These are phyloP conservation scores for Phytopythium ostracodes DNA, from an alignment of 352 stramenopile genomes.

Conservation along the genomic window DNA sequence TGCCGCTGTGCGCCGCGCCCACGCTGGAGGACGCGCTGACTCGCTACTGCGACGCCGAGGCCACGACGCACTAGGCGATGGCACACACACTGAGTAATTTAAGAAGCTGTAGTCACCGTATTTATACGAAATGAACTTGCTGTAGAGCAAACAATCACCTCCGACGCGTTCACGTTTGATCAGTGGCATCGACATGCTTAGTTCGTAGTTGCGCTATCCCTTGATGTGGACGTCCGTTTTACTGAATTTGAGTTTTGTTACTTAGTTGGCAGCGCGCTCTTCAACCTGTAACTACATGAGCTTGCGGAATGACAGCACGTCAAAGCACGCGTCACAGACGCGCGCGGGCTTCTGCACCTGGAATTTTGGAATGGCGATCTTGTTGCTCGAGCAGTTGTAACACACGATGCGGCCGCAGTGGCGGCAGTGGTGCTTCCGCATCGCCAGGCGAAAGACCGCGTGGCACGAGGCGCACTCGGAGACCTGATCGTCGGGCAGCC, in stretches of 20 bases:
- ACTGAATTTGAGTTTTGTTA: not conserved
- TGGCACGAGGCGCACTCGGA: conserved; percentile 74
- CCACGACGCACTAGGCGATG: too few species aligned
- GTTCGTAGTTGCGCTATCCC: not conserved
- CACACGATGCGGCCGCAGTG: conserved; percentile 82
- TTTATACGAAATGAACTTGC: too few species aligned
- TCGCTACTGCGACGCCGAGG: too few species aligned
- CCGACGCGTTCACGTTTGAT: too few species aligned
- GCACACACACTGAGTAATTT: too few species aligned
- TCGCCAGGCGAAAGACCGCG: conserved; percentile 67
- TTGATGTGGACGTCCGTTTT: not conserved
- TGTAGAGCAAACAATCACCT: too few species aligned
- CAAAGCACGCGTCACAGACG: conserved; percentile 82
- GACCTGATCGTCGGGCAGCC: conserved; percentile 64
- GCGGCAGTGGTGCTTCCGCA: conserved; percentile 82
- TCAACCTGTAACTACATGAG: conserved; percentile 44
- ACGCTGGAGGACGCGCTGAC: too few species aligned
- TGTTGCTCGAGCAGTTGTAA: conserved; percentile 86
- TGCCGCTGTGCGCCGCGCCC: too few species aligned
- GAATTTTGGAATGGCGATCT: conserved; percentile 84
- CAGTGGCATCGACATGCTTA: too few species aligned
- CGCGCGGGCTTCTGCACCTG: conserved; percentile 60
- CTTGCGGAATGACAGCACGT: conserved; percentile 80
- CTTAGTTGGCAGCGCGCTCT: not conserved
- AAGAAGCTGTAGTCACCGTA: too few species aligned